Conservation (phyloP, 1,284 basidiomycete species). For the Phylloboletellus chloephorus region DNA sequence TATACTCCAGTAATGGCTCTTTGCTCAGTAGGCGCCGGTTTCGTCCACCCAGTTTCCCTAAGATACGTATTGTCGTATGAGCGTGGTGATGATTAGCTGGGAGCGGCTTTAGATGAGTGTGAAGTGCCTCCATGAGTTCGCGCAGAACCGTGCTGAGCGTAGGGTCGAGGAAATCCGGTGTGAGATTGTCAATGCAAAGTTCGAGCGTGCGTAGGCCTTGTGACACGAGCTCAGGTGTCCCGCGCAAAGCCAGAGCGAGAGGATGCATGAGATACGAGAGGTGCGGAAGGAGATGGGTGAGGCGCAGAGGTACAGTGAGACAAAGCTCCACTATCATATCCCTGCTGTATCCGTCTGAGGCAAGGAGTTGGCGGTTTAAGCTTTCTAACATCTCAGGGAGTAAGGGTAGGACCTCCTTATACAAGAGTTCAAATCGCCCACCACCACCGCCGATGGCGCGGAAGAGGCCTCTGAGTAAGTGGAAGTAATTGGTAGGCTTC, state of each 20-base stretch:
- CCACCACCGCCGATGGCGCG: constrained; percentile 94
- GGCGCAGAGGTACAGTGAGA: constrained; percentile 91
- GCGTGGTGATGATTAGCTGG: constrained; percentile 91
- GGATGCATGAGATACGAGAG: constrained; percentile 97
- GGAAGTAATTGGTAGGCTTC: constrained; percentile 91
- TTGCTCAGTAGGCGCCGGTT: constrained; percentile 86
- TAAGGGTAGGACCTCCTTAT: constrained; percentile 95
- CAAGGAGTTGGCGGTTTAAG: constrained; percentile 84
- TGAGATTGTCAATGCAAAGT: constrained; percentile 99
- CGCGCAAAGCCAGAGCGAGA: constrained; percentile 86
- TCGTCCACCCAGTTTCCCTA: constrained; percentile 95
- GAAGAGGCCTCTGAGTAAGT: constrained; percentile 92
- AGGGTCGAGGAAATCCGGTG: constrained; percentile 97
- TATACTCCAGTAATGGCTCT: constrained; percentile 74
- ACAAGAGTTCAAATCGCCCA: constrained; percentile 90
- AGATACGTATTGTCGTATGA: constrained; percentile 92
- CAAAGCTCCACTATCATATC: constrained; percentile 97
- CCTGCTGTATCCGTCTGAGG: constrained; percentile 69
- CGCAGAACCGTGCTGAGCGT: constrained; percentile 90
- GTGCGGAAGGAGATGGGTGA: constrained; percentile 95
- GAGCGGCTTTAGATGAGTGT: constrained; percentile 85
- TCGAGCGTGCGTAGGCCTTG: constrained; percentile 97
- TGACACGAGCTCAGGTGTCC: constrained; percentile 85
- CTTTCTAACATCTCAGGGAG: constrained; percentile 97
- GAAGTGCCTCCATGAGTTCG: constrained; percentile 93